Base-by-base conservation (phyloP, 495 filamentous ascomycete genomes). In the Aspergillus haitiensis region DNA sequence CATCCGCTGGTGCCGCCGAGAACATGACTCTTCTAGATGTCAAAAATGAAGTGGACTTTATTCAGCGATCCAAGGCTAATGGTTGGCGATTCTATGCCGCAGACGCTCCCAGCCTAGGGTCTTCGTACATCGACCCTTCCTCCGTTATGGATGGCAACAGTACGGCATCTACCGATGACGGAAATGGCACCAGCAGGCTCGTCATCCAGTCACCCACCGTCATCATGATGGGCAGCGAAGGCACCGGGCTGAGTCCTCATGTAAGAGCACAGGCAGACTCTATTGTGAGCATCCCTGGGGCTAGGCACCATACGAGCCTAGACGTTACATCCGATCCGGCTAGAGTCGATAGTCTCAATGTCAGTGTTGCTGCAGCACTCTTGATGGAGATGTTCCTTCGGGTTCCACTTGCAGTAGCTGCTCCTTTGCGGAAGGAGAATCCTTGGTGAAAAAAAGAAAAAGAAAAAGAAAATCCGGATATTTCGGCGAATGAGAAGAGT, bases 31-130 rank as follows among this genome's bases (percentile, higher is more conserved):
- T 96, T 8, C 83, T 96, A 42, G 76, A 83, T 7, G 80, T 93
- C 47, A 74, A 70, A 42, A 83, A 87, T 2, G 81, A 90, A 12
- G 75, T 78, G 6, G 78, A 80, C 13, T 94, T 98, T 67, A 81
- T 98, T 27, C 72, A 79, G 16, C 73, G 78, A 8, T 90, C 86
- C 7, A 81, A 83, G 48, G 75, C 76, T 36, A 82, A 84, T 35
- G 94, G 92, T 2, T 98, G 94, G 94, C 75, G 81, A 31, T 82
- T 96, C 46, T 97, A 89, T 59, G 92, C 91, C 5, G 89, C 92
- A 13, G 84, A 86, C 49, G 83, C 88, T 2, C 83, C 84, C 4
- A 64, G 64, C 1, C 67, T 66, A 2, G 71, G 61, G n/a, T 67
- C 70, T 27, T 67, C 64, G 0, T 66, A 63, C 52, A 15, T 75